Conservation (phyloP, 352 stramenopile species). For the Phytophthora litchii region DNA sequence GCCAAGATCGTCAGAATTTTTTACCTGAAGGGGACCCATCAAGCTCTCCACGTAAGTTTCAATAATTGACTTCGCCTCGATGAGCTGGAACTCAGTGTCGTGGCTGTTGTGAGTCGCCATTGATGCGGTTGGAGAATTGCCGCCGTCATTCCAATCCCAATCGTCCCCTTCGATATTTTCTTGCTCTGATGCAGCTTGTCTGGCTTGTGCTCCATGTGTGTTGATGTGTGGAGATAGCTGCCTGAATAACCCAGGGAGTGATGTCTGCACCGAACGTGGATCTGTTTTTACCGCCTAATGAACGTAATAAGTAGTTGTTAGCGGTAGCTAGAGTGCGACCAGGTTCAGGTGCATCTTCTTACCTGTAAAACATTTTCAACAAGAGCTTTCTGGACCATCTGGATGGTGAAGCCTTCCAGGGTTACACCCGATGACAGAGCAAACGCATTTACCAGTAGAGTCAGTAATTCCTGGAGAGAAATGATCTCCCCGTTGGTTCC, state of each 20-base stretch:
- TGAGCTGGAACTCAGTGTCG: conserved; percentile 32
- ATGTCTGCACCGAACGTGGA: conserved; percentile 25
- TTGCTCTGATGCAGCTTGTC: conserved; percentile 10
- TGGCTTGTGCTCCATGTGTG: conserved; percentile 7
- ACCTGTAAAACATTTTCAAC: conserved; percentile 59
- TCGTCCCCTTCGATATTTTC: conserved; percentile 52
- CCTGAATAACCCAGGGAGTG: conserved; percentile 42
- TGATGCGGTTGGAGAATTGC: conserved; percentile 17
- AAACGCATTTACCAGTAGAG: conserved; percentile 69
- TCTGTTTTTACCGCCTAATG: conserved; percentile 32
- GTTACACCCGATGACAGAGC: conserved; percentile 48
- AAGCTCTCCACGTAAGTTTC: conserved; percentile 53
- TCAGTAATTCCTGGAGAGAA: conserved; percentile 56
- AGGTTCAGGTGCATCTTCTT: conserved; percentile 1
- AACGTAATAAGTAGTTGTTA: conserved; percentile 2
- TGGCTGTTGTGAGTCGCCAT: conserved; percentile 2
- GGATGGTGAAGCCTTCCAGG: conserved; percentile 69
- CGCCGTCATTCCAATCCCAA: conserved; percentile 70
- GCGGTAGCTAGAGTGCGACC: neutral
- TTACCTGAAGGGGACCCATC: conserved; percentile 57
- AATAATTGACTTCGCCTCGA: conserved; percentile 40
- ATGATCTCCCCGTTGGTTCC: conserved; percentile 23
- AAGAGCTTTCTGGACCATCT: conserved; percentile 68
- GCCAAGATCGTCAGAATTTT: neutral
- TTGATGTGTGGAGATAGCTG: conserved; percentile 38